Evolutionary conservation across 2,329 filamentous ascomycete species (phyloP).

Genomic region (Neodidymelliopsis sp.): DNA sequence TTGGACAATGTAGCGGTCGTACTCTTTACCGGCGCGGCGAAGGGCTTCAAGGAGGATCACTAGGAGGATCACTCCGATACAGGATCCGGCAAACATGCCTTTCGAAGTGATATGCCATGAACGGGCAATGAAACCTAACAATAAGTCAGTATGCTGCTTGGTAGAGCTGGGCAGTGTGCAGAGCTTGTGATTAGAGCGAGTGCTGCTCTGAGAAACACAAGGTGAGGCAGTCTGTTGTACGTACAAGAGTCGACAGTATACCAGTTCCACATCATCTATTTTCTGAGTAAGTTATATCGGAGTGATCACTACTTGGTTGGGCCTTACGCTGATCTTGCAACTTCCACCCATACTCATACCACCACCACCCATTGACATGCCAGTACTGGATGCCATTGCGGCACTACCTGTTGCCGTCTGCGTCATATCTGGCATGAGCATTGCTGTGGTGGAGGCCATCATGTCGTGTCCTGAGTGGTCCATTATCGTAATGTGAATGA

Average conservation of each 20-base stretch:
- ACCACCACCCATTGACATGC: constrained; percentile 26
- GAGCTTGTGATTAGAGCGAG: background rate
- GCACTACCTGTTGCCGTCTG: constrained; percentile 28
- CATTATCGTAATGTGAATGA: constrained; percentile 9
- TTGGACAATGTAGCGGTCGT: constrained; percentile 71
- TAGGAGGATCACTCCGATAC: constrained; percentile 78
- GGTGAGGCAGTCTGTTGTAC: background rate
- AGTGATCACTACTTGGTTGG: background rate
- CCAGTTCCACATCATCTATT: constrained; percentile 80
- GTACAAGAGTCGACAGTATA: constrained; percentile 70
- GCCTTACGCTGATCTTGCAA: constrained; percentile 44
- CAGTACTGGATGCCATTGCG: constrained; percentile 30
- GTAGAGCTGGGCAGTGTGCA: background rate
- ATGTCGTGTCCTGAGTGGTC: constrained; percentile 18
- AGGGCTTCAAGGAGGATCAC: constrained; percentile 76
- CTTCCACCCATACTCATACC: constrained; percentile 34
- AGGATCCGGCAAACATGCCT: constrained; percentile 80
- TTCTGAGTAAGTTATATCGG: background rate
- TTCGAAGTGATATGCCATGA: constrained; percentile 74
- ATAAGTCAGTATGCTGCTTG: too few species aligned
- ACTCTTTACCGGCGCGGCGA: constrained; percentile 75
- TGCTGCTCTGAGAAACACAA: too few species aligned
- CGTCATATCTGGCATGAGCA: constrained; percentile 24
- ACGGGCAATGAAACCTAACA: constrained; percentile 66
- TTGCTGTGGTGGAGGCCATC: constrained; percentile 11